These are phyloP conservation scores for Phaeotremella skinneri DNA, from an alignment of 768 basidiomycete species.

Conservation along the genomic window DNA sequence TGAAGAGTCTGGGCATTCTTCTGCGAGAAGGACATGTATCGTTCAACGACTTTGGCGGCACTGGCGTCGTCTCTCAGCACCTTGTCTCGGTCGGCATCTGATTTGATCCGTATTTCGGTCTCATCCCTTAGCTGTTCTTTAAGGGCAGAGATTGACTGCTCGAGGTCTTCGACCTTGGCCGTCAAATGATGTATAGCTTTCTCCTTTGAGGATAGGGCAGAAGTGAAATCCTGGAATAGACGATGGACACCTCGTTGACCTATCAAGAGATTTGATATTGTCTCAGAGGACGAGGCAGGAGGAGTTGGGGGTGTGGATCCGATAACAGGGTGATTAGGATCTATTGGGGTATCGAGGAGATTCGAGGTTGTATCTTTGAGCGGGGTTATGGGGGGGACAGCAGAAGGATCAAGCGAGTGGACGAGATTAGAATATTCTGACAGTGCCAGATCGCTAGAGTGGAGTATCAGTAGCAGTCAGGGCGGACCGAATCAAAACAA, in stretches of 20 bases:
- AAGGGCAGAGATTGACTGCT: conserved; percentile 24
- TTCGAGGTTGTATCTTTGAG: conserved; percentile 1
- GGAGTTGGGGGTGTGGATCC: conserved; percentile 1
- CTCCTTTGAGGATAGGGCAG: conserved; percentile 31
- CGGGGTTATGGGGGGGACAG: conserved; percentile 30
- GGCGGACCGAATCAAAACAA: background rate
- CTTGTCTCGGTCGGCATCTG: conserved; percentile 30
- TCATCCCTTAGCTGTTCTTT: conserved; percentile 31
- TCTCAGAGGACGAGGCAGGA: conserved; percentile 13
- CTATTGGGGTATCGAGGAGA: conserved; percentile 11
- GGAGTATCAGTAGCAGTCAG: background rate
- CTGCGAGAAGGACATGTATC: conserved; percentile 53
- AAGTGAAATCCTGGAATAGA: conserved; percentile 44
- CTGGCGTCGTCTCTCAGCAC: conserved; percentile 43
- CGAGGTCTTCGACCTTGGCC: conserved; percentile 30
- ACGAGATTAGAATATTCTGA: conserved; percentile 39
- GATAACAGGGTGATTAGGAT: background rate
- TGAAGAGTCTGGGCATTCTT: conserved; percentile 50
- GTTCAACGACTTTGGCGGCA: conserved; percentile 51
- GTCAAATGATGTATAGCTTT: conserved; percentile 30
- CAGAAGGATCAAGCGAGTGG: conserved; percentile 32
- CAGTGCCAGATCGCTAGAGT: conserved; percentile 43
- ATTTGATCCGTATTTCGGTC: conserved; percentile 24
- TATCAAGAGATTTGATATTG: conserved; percentile 42
- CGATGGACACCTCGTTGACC: conserved; percentile 45